phyloP scores from a whole-genome alignment of 139 green algal species.

The Coelastrella sp. region DNA sequence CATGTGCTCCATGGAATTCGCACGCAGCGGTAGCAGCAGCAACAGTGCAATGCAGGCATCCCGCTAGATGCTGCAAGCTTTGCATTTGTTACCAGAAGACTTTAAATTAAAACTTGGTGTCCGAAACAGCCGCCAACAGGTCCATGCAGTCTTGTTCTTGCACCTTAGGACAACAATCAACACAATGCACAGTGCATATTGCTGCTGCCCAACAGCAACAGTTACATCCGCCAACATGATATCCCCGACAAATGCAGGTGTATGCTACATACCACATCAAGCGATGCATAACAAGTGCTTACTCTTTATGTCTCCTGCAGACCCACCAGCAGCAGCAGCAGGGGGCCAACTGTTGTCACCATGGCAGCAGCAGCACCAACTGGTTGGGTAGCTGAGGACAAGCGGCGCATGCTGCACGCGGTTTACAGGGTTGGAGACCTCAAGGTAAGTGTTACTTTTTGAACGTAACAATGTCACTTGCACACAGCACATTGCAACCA shows the following conservation, averaged over 20 bases:
- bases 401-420: constrained; percentile 85
- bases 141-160: no score
- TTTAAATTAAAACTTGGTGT: no score
- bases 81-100: no score
- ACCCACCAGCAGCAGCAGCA: background rate
- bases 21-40: no score
- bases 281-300: background rate
- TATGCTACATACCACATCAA: background rate
- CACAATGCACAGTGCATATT: no score
- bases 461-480: background rate
- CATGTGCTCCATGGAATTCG: no score
- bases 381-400: constrained; percentile 63
- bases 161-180: no score
- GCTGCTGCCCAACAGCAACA: no score
- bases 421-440: constrained; percentile 67
- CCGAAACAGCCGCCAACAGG: no score
- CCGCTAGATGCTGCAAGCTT: no score
- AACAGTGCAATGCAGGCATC: no score
- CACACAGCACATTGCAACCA: background rate
- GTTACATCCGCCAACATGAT: no score
- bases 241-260: background rate
- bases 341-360: background rate
- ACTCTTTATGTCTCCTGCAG: background rate
- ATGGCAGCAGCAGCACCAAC: constrained; percentile 23
- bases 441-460: background rate